A percentile compares a stretch with the other conserved stretches of the same genome.
phyloP scores from a whole-genome alignment of 345 rosid species.

The Euphorbia lathyris region DNA sequence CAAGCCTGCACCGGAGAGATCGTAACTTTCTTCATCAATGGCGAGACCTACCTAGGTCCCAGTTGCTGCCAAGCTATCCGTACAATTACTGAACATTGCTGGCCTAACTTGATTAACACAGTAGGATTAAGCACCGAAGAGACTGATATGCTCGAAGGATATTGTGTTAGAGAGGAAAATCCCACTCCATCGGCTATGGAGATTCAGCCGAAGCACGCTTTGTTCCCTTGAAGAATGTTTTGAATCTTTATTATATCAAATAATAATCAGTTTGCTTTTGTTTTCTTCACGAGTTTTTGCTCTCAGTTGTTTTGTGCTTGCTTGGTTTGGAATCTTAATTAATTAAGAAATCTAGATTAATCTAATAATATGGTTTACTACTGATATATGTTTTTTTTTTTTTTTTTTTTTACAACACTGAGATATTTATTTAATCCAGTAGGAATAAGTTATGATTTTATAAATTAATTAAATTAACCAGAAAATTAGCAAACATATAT shows the following conservation, averaged over 20 bases:
- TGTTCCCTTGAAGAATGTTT: background rate
- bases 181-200: background rate
- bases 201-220: background rate
- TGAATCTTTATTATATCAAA: background rate
- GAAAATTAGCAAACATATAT: too few species aligned
- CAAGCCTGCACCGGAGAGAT: conserved; percentile 79
- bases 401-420: too few species aligned
- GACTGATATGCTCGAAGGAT: conserved; percentile 61
- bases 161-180: conserved; percentile 30
- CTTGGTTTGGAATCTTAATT: background rate
- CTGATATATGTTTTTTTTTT: too few species aligned
- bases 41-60: conserved; percentile 60
- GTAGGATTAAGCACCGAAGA: conserved; percentile 70
- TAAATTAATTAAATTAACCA: too few species aligned
- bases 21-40: conserved; percentile 65
- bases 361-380: background rate
- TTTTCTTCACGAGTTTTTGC: background rate
- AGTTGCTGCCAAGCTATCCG: conserved; percentile 64
- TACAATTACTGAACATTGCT: conserved; percentile 45
- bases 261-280: background rate
- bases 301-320: background rate
- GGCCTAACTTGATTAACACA: conserved; percentile 57
- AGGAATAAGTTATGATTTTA: too few species aligned
- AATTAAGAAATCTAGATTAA: too few species aligned
- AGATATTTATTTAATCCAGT: too few species aligned